Percentiles rank a stretch among this genome's conserved stretches.
Conservation (phyloP, 2,329 filamentous ascomycete species). For the Capronia coronata region DNA sequence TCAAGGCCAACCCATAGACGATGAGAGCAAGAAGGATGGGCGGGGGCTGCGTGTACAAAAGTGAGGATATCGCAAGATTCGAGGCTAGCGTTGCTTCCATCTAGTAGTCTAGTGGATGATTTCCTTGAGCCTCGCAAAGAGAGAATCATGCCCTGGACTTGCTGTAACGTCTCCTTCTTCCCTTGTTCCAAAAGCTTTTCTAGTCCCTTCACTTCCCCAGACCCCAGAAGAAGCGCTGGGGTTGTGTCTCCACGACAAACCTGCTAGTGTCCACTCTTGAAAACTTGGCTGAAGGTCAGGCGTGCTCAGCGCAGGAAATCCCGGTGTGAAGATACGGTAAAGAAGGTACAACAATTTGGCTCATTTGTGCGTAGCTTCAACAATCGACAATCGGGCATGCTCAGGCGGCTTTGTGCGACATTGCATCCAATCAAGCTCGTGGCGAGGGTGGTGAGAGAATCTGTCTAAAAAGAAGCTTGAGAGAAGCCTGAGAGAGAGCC, state of each 20-base stretch:
- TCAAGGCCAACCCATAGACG: conserved; percentile 50
- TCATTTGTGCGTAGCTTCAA: background rate
- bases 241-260: too few relatives aligned
- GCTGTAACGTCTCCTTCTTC: background rate
- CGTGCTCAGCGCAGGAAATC: too few relatives aligned
- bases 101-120: conserved; percentile 3
- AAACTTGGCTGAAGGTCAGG: too few relatives aligned
- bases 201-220: background rate
- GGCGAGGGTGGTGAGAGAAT: background rate
- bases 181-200: background rate
- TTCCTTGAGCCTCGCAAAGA: conserved; percentile 3
- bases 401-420: background rate
- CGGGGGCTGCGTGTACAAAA: conserved; percentile 17
- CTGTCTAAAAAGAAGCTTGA: background rate
- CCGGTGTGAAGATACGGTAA: too few relatives aligned
- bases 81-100: conserved; percentile 2
- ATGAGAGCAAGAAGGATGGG: background rate
- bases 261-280: background rate
- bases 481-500: background rate
- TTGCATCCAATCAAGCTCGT: background rate
- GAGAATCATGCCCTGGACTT: background rate
- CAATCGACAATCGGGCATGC: background rate
- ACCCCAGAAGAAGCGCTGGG: too few relatives aligned
- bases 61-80: conserved; percentile 1
- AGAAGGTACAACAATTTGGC: background rate